Evolutionary conservation across 441 rosid species (phyloP), one percentile per base, ranked within the genome.

Genomic region (Populus hybrid): DNA sequence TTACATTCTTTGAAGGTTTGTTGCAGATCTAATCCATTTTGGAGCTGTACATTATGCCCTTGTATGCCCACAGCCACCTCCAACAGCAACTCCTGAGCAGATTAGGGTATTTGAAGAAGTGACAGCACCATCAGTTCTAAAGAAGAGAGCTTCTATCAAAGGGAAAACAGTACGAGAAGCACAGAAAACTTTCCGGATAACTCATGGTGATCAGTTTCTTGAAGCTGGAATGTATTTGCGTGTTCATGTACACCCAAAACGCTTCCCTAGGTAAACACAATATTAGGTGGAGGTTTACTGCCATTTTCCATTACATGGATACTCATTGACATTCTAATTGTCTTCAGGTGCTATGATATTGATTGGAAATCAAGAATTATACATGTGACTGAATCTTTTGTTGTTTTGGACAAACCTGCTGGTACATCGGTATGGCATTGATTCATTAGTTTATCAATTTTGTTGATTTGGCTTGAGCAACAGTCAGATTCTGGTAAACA

Each of bases 21-120:
- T 92, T 89, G 89, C 93, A 89, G 97, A 94, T 88, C 97, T 94
- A 73, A 91, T 94, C 28, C 87, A 82, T 67, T 94, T 94, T 82
- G 97, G 98, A 85, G 94, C 97, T 80, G 92, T 94, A 35, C 90
- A 89, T 89, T 91, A 82, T 79, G 97, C 97, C 64, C 93, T 92
- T 64, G 95, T 94, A 24, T 86, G 95, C 69, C 97, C 97, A 79
- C 84, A 85, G 73, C 97, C 97, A 71, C 97, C 97, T 74, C 88
- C 82, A 61, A 90, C 84, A 80, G 97, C 97, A 18, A 92, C 95
- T 36, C 83, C 85, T 3, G 97, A 93, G 86, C 86, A 91, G 81
- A 73, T 89, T 42, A 85, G 82, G 78, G 42, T 88, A 70, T 92
- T 89, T 84, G 76, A 90, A 79, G 87, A 89, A 81, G 87, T 86